Evolutionary conservation across 345 rosid species (phyloP).

Genomic region (Erodium maritimum): DNA sequence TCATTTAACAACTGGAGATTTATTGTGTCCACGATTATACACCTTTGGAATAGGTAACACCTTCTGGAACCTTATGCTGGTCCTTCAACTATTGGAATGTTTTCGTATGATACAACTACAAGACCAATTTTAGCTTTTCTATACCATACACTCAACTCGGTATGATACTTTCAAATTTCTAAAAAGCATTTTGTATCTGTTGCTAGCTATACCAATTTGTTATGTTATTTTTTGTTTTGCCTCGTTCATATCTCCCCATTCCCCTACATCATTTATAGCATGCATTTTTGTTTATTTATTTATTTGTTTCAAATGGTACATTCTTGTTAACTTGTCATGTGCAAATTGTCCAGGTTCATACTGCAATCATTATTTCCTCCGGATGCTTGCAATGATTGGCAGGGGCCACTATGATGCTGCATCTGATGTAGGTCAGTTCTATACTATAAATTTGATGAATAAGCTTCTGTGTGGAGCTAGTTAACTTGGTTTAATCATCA

Average conservation of each 20-base stretch:
- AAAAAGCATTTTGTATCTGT: neutral
- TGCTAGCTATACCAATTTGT: neutral
- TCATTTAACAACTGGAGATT: constrained; percentile 32
- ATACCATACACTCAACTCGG: too few species aligned
- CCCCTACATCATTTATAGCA: too few species aligned
- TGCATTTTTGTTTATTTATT: neutral
- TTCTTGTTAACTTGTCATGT: constrained; percentile 4
- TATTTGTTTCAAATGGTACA: too few species aligned
- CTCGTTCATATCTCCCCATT: neutral
- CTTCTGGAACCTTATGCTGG: neutral
- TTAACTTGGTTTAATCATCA: neutral
- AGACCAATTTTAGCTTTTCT: neutral
- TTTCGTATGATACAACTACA: neutral
- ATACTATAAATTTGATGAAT: neutral
- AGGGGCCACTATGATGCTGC: constrained; percentile 68
- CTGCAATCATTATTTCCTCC: constrained; percentile 88
- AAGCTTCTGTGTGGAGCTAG: neutral
- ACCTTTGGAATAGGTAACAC: constrained; percentile 63
- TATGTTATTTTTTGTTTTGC: neutral
- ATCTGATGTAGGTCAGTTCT: constrained; percentile 39
- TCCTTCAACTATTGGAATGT: neutral
- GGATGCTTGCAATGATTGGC: constrained; percentile 57
- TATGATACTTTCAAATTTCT: too few species aligned
- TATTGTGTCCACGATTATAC: constrained; percentile 52
- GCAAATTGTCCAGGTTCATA: constrained; percentile 48